phyloP scores from a whole-genome alignment of 305 asterid species.

The Fraxinus sp. region DNA sequence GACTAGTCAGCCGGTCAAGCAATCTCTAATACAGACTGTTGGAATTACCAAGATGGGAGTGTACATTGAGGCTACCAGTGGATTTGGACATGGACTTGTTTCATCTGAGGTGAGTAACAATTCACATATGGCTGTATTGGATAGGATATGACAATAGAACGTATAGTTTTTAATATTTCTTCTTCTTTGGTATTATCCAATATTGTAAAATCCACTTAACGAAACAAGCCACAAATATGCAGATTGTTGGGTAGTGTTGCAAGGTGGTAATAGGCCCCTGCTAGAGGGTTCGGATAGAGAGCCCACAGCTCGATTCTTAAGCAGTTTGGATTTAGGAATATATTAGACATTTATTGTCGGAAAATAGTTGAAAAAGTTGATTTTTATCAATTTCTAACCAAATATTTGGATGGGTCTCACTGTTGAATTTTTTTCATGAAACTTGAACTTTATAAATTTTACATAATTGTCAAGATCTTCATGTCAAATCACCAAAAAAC shows the following conservation, averaged over 20 bases:
- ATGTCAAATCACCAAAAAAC: too few species aligned
- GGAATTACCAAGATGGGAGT: slow-evolving; percentile 90
- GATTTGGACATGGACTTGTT: slow-evolving; percentile 83
- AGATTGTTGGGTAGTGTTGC: background rate
- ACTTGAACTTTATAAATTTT: too few species aligned
- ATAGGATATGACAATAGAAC: too few species aligned
- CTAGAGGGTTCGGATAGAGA: background rate
- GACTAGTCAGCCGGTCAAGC: slow-evolving; percentile 46
- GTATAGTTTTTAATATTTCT: too few species aligned
- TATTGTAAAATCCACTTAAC: background rate
- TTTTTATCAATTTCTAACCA: background rate
- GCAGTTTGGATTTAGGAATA: background rate
- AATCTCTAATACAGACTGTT: slow-evolving; percentile 74
- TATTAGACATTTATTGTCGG: too few species aligned
- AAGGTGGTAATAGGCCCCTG: background rate
- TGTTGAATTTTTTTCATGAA: too few species aligned
- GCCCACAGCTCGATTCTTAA: background rate
- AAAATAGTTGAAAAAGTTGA: too few species aligned
- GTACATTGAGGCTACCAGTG: slow-evolving; percentile 88
- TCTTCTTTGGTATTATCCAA: background rate
- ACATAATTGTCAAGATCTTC: too few species aligned
- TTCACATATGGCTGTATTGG: too few species aligned
- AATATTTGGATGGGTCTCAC: background rate
- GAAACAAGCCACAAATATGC: background rate
- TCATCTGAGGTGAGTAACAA: slow-evolving; percentile 77